Evolutionary conservation across 2,329 filamentous ascomycete genomes (phyloP).

Genomic region (Arthrinium puccinioides): DNA sequence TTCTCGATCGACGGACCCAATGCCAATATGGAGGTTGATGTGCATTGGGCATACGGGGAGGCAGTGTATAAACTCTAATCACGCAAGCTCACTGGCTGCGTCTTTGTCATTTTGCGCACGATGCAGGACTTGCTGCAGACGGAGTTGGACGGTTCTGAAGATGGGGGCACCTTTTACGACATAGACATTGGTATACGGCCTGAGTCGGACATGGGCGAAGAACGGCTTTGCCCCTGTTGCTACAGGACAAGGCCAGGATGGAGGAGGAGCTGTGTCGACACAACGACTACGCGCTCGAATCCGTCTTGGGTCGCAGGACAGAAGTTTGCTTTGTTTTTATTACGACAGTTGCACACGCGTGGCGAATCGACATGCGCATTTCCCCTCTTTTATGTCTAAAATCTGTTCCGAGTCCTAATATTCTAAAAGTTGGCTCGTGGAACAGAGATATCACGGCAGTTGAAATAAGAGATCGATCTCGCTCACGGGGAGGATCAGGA

Average conservation of each 20-base stretch:
- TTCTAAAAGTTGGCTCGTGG: slow-evolving; percentile 1
- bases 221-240: no score
- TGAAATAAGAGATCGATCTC: not conserved
- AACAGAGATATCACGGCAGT: not conserved
- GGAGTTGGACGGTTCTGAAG: no score
- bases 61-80: slow-evolving; percentile 3
- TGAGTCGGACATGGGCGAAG: no score
- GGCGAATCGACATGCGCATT: slow-evolving; percentile 2
- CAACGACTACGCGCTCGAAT: no score
- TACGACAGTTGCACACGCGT: slow-evolving; percentile 2
- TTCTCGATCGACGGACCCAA: slow-evolving; percentile 2
- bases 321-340: not conserved
- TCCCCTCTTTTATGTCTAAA: slow-evolving; percentile 3
- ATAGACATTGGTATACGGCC: no score
- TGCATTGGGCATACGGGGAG: slow-evolving; percentile 1
- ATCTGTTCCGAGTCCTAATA: slow-evolving; percentile 4
- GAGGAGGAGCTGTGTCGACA: no score
- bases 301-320: not conserved
- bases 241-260: no score
- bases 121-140: no score
- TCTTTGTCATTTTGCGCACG: slow-evolving; percentile 1
- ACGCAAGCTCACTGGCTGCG: slow-evolving; percentile 1
- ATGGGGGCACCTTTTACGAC: no score
- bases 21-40: not conserved
- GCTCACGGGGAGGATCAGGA: no score